Base-by-base conservation (phyloP, 441 rosid species). In the Pelargonium myrrhifolium region DNA sequence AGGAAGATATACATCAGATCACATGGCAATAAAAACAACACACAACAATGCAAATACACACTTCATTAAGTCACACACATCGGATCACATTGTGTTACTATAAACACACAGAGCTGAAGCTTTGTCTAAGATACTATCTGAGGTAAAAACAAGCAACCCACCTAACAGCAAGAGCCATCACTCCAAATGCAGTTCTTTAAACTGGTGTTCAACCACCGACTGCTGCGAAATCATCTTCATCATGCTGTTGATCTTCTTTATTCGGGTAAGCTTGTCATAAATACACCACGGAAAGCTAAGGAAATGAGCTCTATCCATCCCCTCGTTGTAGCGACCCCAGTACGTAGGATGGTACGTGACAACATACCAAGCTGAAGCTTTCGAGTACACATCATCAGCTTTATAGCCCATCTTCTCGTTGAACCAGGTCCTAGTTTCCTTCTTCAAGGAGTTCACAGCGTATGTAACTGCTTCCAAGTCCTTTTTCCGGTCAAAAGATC, bases 351-450 rank as follows among this genome's bases (percentile, higher is more conserved):
- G 51, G 51, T 45, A 45, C 2, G 51, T 45, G 14, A 45, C 51
- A 45, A 9, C 10, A 14, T 45, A 45, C 71, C 69, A 71, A 26
- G 74, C 72, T 5, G 78, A 75, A 0, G 78, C 75, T 37, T 75
- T 75, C 1, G 75, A 73, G 20, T 74, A 51, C 3, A 9, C 67
- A 24, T 68, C 26, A 9, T 20, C 37, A 22, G 72, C 35, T 21
- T 21, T 42, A n/a, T 65, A 28, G 49, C 35, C 69, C 24, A 18
- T 31, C 55, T 22, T 28, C 12, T 43, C n/a, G 40, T 37, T 43
- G 68, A 71, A 75, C 78, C 75, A 58, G 15, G 49, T 42, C 72
- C 69, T 15, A 8, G 65, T 68, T 66, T 75, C 69, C 65, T 63
- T 63, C 26, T 65, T 63, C 35, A 71, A 39, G 9, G 75, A 71